phyloP scores from a whole-genome alignment of 2,329 filamentous ascomycete genomes.

The Hymenoscyphus albidus region DNA sequence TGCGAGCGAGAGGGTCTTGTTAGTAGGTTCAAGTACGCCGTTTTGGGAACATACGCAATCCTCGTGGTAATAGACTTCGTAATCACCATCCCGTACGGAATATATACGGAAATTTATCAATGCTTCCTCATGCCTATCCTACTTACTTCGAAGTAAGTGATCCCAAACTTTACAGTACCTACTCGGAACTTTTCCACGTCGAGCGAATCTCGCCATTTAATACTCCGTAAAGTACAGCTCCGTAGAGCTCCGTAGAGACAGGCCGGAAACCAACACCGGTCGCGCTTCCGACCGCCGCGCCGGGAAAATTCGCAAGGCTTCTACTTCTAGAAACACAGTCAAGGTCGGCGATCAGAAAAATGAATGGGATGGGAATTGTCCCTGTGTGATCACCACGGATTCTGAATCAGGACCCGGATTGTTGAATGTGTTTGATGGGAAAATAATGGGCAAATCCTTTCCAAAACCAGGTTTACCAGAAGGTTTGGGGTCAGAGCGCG shows the following conservation, averaged over 20 bases:
- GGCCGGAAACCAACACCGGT: neutral
- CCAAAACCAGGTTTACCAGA: neutral
- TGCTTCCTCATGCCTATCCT: too few relatives aligned
- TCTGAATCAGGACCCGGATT: neutral
- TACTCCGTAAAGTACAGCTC: too few relatives aligned
- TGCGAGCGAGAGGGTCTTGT: neutral
- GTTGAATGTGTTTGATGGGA: neutral
- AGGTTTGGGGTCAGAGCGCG: too few relatives aligned
- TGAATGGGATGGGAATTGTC: neutral
- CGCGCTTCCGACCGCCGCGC: neutral
- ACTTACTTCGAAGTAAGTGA: too few relatives aligned
- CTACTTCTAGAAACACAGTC: neutral
- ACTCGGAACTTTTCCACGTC: too few relatives aligned
- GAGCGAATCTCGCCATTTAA: too few relatives aligned
- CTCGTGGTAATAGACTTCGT: too few relatives aligned
- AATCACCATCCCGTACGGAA: too few relatives aligned
- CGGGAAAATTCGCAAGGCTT: neutral
- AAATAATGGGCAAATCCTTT: neutral
- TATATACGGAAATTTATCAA: too few relatives aligned
- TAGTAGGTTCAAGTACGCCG: neutral
- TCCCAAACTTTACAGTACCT: too few relatives aligned
- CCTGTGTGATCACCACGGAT: constrained; percentile 1
- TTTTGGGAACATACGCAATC: neutral
- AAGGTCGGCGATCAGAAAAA: neutral
- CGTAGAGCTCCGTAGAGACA: too few relatives aligned